Evolutionary conservation across 306 rosid genomes (phyloP), one percentile per base, ranked within the genome.

Genomic region (Hippophae gyantsensis): DNA sequence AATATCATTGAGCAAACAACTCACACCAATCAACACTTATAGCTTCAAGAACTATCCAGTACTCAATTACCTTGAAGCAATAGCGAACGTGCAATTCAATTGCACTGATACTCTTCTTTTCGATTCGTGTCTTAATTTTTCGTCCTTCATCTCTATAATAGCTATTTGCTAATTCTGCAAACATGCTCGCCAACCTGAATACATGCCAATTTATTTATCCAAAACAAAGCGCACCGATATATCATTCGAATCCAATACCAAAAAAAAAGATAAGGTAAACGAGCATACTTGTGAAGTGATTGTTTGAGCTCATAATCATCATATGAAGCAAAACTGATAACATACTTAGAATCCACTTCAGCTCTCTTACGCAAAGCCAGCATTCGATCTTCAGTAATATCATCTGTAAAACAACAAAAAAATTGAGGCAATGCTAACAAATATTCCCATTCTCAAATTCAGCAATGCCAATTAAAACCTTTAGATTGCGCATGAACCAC

Each of bases 91-190:
- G 73, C 75, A 88, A 70, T 81, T 88, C 97, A 47, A 78, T 61
- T 23, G 82, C 54, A 74, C 61, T 72, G 59, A 69, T 69, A 64
- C 70, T 80, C 77, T 86, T 92, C 88, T 80, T 92, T 65, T 92
- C 97, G 32, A 88, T 80, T 60, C 88, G 79, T 11, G 75, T 70
- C 73, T 81, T 92, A 72, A 86, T 23, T 83, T 84, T 84, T 48
- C 81, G 74, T 53, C 97, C 99, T 78, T 88, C 90, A n/a, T 92
- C 99, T 73, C 73, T 84, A 56, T 88, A 92, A 63, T 82, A 86
- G 7, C 53, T 44, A 63, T 56, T 63, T 2, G 94, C 87, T 52
- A 92, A 76, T 78, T 88, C 99, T 10, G 85, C 76, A 75, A 88
- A 77, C 2, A 62, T 63, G 72, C 26, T 84, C 42, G 82, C 88